Conservation (phyloP, 345 rosid genomes). For the Citrus cavaleriei region DNA sequence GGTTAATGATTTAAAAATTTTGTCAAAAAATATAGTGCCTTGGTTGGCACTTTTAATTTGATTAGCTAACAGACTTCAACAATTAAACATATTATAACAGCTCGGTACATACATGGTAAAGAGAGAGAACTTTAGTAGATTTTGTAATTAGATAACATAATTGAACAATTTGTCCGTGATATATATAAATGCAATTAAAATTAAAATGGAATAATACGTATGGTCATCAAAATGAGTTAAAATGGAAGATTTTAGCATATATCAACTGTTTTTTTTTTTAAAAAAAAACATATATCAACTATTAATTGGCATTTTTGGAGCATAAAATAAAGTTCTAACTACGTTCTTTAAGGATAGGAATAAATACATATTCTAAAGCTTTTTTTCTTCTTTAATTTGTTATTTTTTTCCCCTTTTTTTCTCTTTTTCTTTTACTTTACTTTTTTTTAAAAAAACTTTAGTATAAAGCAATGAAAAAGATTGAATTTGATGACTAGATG, state of each 20-base stretch:
- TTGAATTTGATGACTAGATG: background rate
- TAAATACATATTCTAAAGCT: background rate
- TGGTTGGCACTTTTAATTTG: too few species aligned
- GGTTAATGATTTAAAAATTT: too few species aligned
- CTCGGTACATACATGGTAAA: too few species aligned
- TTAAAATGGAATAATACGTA: background rate
- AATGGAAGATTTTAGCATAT: background rate
- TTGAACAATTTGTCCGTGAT: too few species aligned
- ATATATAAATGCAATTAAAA: background rate
- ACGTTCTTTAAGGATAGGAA: background rate
- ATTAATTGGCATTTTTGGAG: background rate
- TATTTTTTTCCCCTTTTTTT: too few species aligned
- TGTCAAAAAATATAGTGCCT: too few species aligned
- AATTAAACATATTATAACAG: too few species aligned
- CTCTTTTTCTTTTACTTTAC: background rate
- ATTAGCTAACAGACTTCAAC: too few species aligned
- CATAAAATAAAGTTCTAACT: background rate
- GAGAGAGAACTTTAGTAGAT: rapidly evolving
- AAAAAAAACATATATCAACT: background rate
- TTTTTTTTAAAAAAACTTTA: background rate
- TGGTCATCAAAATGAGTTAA: background rate
- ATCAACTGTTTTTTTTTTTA: background rate
- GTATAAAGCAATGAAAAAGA: background rate
- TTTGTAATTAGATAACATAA: too few species aligned
- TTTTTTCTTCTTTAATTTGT: background rate